These are phyloP conservation scores for Ambrosiella cleistominuta DNA, from an alignment of 2,329 filamentous ascomycete species.

Conservation along the genomic window DNA sequence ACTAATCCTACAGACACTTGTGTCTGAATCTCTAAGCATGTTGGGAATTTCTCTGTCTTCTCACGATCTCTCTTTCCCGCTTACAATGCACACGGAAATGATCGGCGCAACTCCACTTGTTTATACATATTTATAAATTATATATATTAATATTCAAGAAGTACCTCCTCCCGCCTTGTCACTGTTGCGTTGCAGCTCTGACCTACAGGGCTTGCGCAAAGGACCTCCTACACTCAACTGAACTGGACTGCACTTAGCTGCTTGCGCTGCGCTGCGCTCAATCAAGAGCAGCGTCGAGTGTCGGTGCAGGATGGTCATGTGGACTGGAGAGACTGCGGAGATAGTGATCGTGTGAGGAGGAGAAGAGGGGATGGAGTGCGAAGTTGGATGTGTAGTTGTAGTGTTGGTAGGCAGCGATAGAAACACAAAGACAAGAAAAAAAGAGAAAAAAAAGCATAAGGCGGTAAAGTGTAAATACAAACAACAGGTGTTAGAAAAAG, in stretches of 20 bases:
- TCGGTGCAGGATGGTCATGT: background rate
- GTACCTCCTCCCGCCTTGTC: background rate
- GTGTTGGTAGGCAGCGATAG: background rate
- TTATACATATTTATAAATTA: background rate
- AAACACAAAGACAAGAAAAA: background rate
- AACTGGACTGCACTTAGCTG: background rate
- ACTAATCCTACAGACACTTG: too few relatives aligned
- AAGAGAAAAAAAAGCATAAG: too few relatives aligned
- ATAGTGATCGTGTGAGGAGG: background rate
- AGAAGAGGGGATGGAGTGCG: background rate
- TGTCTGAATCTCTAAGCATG: too few relatives aligned
- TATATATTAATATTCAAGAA: background rate
- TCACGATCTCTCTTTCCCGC: too few relatives aligned
- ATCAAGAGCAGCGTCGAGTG: background rate
- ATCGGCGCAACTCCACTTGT: background rate
- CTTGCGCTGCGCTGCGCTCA: background rate
- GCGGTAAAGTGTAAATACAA: too few relatives aligned
- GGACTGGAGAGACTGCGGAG: background rate
- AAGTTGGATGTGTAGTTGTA: background rate
- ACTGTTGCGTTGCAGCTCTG: background rate
- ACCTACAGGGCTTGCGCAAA: background rate
- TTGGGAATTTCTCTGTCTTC: too few relatives aligned
- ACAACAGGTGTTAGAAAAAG: too few relatives aligned
- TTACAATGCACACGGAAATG: background rate
- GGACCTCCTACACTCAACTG: background rate